Conservation (phyloP, 169 alveolate genomes). For the Plasmodium coatneyi region DNA sequence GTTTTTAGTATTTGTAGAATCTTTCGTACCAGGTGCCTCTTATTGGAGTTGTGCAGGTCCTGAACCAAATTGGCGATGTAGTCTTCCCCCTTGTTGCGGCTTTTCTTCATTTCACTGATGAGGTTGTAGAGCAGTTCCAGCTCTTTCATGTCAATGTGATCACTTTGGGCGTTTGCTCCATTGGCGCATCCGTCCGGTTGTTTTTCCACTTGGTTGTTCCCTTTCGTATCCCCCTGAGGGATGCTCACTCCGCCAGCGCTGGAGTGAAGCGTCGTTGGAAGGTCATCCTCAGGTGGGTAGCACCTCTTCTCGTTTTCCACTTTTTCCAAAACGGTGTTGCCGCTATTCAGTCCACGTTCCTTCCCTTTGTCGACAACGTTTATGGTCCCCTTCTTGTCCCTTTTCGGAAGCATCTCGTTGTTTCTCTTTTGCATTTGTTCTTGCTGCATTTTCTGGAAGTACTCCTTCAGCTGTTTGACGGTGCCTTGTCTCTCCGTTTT, state of each 20-base stretch:
- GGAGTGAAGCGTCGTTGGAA: background rate
- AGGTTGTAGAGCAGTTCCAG: slow-evolving; percentile 11
- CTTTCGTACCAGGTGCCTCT: slow-evolving; percentile 26
- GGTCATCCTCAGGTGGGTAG: background rate
- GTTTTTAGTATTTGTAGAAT: slow-evolving; percentile 25
- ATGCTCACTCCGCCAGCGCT: background rate
- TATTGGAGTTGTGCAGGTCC: slow-evolving; percentile 35
- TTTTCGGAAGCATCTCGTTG: slow-evolving; percentile 7
- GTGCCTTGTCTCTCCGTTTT: slow-evolving; percentile 69
- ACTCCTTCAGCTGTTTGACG: slow-evolving; percentile 65
- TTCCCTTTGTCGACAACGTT: background rate
- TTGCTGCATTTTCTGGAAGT: slow-evolving; percentile 57
- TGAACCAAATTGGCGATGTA: slow-evolving; percentile 32
- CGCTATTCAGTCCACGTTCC: background rate
- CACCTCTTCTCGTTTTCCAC: background rate
- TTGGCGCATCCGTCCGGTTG: background rate
- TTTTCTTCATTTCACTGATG: slow-evolving; percentile 47
- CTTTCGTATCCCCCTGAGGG: too few species aligned
- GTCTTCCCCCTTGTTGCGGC: slow-evolving; percentile 26
- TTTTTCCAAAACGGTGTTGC: background rate
- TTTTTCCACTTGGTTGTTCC: background rate
- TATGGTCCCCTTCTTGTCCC: background rate
- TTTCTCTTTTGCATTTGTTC: slow-evolving; percentile 39
- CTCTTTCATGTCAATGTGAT: slow-evolving; percentile 21
- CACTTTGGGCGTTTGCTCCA: background rate